Evolutionary conservation across 129 eudicot species (phyloP), one percentile per base, ranked within the genome.

Genomic region (Tagetes patula): DNA sequence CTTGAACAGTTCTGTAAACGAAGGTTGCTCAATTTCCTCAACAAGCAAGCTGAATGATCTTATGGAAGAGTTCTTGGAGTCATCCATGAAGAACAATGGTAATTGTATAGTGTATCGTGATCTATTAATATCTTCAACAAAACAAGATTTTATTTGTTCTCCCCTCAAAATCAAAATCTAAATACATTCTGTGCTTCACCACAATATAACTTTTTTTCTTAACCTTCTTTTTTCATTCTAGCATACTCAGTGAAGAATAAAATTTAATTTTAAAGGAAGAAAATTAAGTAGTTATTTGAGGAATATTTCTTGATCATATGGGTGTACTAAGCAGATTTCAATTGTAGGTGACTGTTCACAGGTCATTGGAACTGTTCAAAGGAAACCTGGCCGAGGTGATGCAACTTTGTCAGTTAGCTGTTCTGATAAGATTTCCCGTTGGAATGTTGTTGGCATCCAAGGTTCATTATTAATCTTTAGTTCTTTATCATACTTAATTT

Each of bases 371-470:
- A 72, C 88, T 6, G 98, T 92, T 79, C 91, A 88, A 74, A 87
- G 99, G 82, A 94, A 94, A 84, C 99, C 99, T 70, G 99, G 99
- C n/a, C 96, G 99, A 75, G 99, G 99, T 12, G 94, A 84, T 65
- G 79, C 97, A 58, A 94, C 99, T 72, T 83, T 87, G 85, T 90
- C 99, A 54, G 99, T 94, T 46, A 94, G 99, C 82, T 94, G 99
- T 78, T 90, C 99, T 68, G 99, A 94, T 79, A 94, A 94, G 84
- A 94, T 94, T 77, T 88, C 96, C 6, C 91, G 99, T 13, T 94
- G 99, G 99, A 94, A 90, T 77, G 93, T 83, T 70, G 93, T 94
- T 78, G 99, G 99, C 39, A 84, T 88, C 75, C 99, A 94, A 94
- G 99, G 99, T 94, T 69, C 47, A 14, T 54, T 54, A 8, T 64